Base-by-base conservation (phyloP, 768 basidiomycete species). In the Cyclocybe aegerita region DNA sequence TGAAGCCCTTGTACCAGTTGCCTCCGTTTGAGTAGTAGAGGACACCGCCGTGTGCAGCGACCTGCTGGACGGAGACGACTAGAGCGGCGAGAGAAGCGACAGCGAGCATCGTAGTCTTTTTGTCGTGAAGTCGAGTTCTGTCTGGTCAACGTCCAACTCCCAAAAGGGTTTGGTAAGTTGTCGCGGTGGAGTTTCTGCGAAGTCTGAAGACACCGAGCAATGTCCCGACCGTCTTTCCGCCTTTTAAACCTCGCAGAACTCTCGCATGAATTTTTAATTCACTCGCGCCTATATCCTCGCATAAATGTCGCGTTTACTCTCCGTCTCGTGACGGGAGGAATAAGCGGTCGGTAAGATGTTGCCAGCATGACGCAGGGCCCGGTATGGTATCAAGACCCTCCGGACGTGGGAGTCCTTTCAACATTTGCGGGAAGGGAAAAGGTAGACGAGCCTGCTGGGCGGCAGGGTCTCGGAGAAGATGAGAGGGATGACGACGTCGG, bases 11-110 rank as follows among this genome's bases (percentile, higher is more conserved):
- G 62, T 76, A 78, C 61, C 63, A 67, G 11, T 61, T 66, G 3
- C 71, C 70, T 29, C 60, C 69, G 43, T 68, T 72, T 11, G 63
- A 59, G 62, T 75, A 75, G n/a, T 66, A 61, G 32, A 76, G 57
- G 9, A 78, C 76, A 49, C 76, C 75, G 38, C 76, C 76, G 52
- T 78, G 76, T 5, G 73, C 74, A 31, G 67, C 54, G 10, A 58
- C 73, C 5, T 54, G 48, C 29, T 65, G 62, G 9, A 69, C 64
- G 36, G 55, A 53, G 17, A 72, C 50, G 32, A 61, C 62, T 16
- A 70, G 48, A 52, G 69, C 63, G 23, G 23, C 23, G 36, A 65
- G 57, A 39, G 67, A 59, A 42, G 66, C 58, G 46, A 66, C 56
- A 46, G 55, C 56, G 43, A 69, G 54, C 70, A 71, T 71, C 23